Percentiles rank a stretch among this genome's conserved stretches.
These are phyloP conservation scores for Vitis riparia DNA, from an alignment of 164 flowering plant species.

Conservation along the genomic window DNA sequence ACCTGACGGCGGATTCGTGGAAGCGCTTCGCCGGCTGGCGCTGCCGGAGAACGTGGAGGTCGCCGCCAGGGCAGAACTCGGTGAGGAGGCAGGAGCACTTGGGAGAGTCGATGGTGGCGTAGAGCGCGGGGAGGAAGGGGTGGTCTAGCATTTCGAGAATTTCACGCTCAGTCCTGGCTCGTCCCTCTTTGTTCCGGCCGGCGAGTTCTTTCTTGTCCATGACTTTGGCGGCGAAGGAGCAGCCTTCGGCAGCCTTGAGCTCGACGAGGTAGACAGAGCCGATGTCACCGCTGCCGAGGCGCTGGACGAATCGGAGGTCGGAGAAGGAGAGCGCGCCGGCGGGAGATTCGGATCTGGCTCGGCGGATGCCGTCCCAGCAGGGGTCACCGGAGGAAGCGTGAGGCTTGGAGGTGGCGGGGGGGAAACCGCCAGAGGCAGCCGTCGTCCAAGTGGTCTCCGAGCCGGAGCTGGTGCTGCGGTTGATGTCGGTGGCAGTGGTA, in stretches of 20 bases:
- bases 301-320: slow-evolving; percentile 47
- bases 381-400: slow-evolving; percentile 23
- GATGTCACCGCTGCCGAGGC: slow-evolving; percentile 84
- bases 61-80: slow-evolving; percentile 92
- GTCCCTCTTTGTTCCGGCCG: slow-evolving; percentile 62
- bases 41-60: slow-evolving; percentile 83
- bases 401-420: slow-evolving; percentile 28
- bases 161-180: slow-evolving; percentile 77
- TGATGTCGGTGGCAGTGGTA: slow-evolving; percentile 42
- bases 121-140: slow-evolving; percentile 76
- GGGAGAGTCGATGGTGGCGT: slow-evolving; percentile 60
- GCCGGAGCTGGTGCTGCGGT: slow-evolving; percentile 61
- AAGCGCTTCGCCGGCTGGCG: slow-evolving; percentile 67
- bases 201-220: slow-evolving; percentile 83
- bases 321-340: slow-evolving; percentile 13
- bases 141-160: slow-evolving; percentile 74
- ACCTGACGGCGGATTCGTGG: slow-evolving; percentile 68
- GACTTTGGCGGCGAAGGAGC: slow-evolving; percentile 70
- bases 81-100: slow-evolving; percentile 71
- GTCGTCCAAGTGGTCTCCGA: slow-evolving; percentile 42
- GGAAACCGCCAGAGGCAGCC: slow-evolving; percentile 10
- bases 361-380: slow-evolving; percentile 19
- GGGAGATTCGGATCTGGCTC: slow-evolving; percentile 6
- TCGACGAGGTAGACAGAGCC: slow-evolving; percentile 48
- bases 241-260: slow-evolving; percentile 4